Evolutionary conservation across 2,329 filamentous ascomycete species (phyloP).

Genomic region (Stenocarpella maydis): DNA sequence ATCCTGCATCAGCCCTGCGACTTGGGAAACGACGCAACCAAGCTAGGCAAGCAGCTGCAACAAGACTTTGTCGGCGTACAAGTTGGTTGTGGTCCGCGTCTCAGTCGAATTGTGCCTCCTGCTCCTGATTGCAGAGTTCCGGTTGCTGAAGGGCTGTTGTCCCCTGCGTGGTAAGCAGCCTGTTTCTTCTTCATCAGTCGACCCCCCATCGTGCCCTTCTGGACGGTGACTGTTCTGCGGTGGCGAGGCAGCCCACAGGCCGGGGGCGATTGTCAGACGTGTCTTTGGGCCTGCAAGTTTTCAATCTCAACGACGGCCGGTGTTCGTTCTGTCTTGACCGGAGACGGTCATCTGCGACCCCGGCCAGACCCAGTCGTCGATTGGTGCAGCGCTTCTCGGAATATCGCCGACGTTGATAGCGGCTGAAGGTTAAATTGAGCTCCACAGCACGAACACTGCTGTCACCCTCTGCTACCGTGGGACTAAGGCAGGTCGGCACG

Average conservation of each 20-base stretch:
- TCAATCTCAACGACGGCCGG: background rate
- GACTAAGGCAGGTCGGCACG: constrained; percentile 22
- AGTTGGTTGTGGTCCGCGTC: background rate
- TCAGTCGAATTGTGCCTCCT: background rate
- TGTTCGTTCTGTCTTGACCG: constrained; percentile 1
- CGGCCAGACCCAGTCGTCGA: constrained; percentile 14
- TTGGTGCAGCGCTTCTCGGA: constrained; percentile 6
- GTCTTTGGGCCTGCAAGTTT: background rate
- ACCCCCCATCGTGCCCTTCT: background rate
- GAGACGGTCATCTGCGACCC: constrained; percentile 11
- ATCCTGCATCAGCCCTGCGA: background rate
- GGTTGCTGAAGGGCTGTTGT: background rate
- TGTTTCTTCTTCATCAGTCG: background rate
- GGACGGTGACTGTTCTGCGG: background rate
- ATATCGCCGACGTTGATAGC: constrained; percentile 20
- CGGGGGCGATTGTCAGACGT: background rate
- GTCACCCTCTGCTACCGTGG: constrained; percentile 25
- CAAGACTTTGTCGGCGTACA: background rate
- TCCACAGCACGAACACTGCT: constrained; percentile 17
- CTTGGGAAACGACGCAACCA: background rate
- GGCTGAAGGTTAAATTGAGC: constrained; percentile 28
- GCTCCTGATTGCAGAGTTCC: background rate
- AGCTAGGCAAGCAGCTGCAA: background rate
- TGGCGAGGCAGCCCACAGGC: background rate
- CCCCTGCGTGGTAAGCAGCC: background rate